Conservation (phyloP, 108 stramenopile genomes). For the Cyclotella baltica region DNA sequence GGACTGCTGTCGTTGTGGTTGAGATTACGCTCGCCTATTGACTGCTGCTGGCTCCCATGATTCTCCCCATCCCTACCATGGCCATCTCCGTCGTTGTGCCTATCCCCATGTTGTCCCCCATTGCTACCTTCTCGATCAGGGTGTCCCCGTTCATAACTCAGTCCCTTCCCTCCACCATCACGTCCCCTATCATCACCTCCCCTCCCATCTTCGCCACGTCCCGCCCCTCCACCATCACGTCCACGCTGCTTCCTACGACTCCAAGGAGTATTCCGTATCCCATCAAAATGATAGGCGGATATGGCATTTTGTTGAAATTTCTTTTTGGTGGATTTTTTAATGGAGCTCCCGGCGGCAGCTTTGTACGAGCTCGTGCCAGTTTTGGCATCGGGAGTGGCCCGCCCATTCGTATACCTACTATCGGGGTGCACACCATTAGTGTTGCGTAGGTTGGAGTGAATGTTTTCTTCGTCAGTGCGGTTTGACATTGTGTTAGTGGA, state of each 20-base stretch:
- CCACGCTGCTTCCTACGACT: constrained; percentile 4
- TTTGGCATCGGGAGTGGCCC: neutral
- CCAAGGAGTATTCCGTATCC: constrained; percentile 31
- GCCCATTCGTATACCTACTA: neutral
- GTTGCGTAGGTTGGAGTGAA: neutral
- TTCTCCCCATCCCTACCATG: neutral
- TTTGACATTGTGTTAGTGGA: neutral
- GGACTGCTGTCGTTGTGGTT: neutral
- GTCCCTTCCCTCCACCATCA: too few species aligned
- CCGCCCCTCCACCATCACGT: neutral
- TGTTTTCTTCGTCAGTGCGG: constrained; percentile 1
- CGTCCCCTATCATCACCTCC: neutral
- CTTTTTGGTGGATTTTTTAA: constrained; percentile 1
- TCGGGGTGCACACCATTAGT: neutral
- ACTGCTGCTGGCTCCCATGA: neutral
- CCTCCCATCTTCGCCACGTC: neutral
- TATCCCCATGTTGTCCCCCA: neutral
- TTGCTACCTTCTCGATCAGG: too few species aligned
- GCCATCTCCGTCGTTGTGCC: neutral
- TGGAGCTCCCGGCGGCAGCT: neutral
- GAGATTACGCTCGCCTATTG: neutral
- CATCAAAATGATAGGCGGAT: constrained; percentile 27
- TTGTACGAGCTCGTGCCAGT: neutral
- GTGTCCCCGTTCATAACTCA: too few species aligned
- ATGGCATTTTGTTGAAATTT: constrained; percentile 16